Percentiles rank a stretch among this genome's conserved stretches.
Evolutionary conservation across 2,329 filamentous ascomycete species (phyloP).

Genomic region (Exophiala spinifera): DNA sequence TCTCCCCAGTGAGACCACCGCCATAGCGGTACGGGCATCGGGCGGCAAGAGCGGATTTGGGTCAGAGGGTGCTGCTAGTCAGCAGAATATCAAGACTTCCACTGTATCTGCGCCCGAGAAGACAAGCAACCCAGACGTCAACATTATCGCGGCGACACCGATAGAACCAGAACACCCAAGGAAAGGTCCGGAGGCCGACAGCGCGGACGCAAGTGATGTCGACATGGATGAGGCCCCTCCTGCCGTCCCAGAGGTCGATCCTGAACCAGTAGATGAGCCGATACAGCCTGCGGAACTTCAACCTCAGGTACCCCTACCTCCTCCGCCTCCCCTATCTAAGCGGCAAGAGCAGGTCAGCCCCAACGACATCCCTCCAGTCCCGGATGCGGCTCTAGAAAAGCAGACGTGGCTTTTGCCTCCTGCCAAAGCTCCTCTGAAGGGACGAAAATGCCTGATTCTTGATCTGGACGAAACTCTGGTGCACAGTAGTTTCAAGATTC

Average conservation of each 20-base stretch:
- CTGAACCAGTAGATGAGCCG: slow-evolving; percentile 45
- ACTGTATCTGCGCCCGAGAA: slow-evolving; percentile 11
- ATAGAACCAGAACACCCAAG: slow-evolving; percentile 9
- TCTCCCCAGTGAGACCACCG: slow-evolving; percentile 3
- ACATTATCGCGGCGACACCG: slow-evolving; percentile 21
- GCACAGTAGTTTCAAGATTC: slow-evolving; percentile 98
- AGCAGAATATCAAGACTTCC: slow-evolving; percentile 13
- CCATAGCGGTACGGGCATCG: slow-evolving; percentile 1
- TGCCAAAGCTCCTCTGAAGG: slow-evolving; percentile 72
- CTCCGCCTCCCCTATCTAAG: slow-evolving; percentile 53
- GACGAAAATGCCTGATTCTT: slow-evolving; percentile 89
- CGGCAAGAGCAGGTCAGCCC: slow-evolving; percentile 39
- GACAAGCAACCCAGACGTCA: slow-evolving; percentile 15
- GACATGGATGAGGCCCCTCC: slow-evolving; percentile 62
- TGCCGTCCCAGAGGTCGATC: slow-evolving; percentile 50
- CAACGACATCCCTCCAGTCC: slow-evolving; percentile 43
- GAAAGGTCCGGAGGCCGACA: slow-evolving; percentile 6
- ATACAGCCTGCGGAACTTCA: slow-evolving; percentile 42
- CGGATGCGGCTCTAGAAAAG: slow-evolving; percentile 43
- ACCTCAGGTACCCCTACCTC: slow-evolving; percentile 52
- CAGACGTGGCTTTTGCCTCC: slow-evolving; percentile 78
- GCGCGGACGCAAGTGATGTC: slow-evolving; percentile 41
- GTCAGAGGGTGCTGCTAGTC: not conserved
- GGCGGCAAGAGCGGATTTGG: not conserved
- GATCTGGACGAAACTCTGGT: slow-evolving; percentile 96